Evolutionary conservation across 2,329 filamentous ascomycete species (phyloP).

Genomic region (Nemania serpens): DNA sequence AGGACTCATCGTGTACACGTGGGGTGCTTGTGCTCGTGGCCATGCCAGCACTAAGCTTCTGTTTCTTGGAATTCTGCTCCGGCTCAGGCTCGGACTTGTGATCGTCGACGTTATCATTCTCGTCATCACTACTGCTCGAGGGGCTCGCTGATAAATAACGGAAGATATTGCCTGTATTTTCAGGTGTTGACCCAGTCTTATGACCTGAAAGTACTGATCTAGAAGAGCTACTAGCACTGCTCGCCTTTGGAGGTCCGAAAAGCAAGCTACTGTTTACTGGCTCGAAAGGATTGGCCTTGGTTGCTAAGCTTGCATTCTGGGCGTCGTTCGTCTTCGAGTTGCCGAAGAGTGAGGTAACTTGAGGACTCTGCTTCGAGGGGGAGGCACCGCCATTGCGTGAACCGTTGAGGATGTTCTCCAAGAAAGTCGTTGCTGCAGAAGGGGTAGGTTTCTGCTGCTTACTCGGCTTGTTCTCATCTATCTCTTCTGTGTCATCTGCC

Average conservation of each 20-base stretch:
- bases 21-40: slow-evolving; percentile 50
- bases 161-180: slow-evolving; percentile 58
- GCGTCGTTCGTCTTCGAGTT: slow-evolving; percentile 30
- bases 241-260: slow-evolving; percentile 47
- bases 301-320: slow-evolving; percentile 40
- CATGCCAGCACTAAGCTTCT: slow-evolving; percentile 49
- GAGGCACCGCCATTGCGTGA: slow-evolving; percentile 42
- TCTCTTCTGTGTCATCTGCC: slow-evolving; percentile 50
- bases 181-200: slow-evolving; percentile 34
- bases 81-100: slow-evolving; percentile 54
- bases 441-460: slow-evolving; percentile 58
- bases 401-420: slow-evolving; percentile 62
- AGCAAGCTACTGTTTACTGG: slow-evolving; percentile 47
- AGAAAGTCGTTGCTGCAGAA: slow-evolving; percentile 60
- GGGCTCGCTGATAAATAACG: slow-evolving; percentile 64
- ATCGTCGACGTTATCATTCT: slow-evolving; percentile 50
- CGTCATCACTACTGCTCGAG: slow-evolving; percentile 55
- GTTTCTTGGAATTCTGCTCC: slow-evolving; percentile 49
- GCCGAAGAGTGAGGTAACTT: slow-evolving; percentile 27
- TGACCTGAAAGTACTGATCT: slow-evolving; percentile 36
- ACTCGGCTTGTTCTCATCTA: slow-evolving; percentile 52
- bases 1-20: slow-evolving; percentile 42
- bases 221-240: slow-evolving; percentile 22
- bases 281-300: slow-evolving; percentile 38
- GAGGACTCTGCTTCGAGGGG: slow-evolving; percentile 33